phyloP scores from a whole-genome alignment of 352 stramenopile species.

The Globisporangium takayamanum region DNA sequence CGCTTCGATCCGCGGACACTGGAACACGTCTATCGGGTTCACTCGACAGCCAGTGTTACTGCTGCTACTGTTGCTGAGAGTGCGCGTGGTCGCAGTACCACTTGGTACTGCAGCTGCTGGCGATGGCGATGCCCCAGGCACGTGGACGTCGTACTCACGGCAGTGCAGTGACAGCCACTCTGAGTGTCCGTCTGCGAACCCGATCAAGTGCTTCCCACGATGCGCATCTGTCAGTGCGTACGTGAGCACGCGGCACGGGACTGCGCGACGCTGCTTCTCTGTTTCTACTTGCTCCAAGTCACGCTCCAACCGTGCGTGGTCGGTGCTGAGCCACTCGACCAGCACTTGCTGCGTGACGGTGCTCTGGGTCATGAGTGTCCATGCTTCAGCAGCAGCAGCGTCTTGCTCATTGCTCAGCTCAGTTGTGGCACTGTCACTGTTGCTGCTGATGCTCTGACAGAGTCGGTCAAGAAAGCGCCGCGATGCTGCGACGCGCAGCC shows the following conservation, averaged over 20 bases:
- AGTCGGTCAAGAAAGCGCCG: constrained; percentile 6
- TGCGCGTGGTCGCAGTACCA: not conserved
- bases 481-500: constrained; percentile 2
- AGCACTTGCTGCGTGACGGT: constrained; percentile 2
- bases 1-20: constrained; percentile 21
- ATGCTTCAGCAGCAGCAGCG: not conserved
- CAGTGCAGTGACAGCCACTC: constrained; percentile 33
- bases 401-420: not conserved
- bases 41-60: not conserved
- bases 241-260: constrained; percentile 36
- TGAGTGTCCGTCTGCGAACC: constrained; percentile 46
- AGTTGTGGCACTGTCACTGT: not conserved
- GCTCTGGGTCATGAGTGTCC: constrained; percentile 1
- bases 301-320: constrained; percentile 2
- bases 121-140: not conserved
- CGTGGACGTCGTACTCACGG: constrained; percentile 41
- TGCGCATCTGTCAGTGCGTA: constrained; percentile 19
- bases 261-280: constrained; percentile 10
- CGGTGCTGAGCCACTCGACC: constrained; percentile 1
- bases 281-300: constrained; percentile 3
- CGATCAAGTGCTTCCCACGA: constrained; percentile 28
- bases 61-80: too few species aligned
- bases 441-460: not conserved
- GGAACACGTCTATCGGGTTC: constrained; percentile 10
- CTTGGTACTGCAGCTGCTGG: not conserved